Percentiles rank a stretch among this genome's conserved stretches.
Evolutionary conservation across 352 stramenopile species (phyloP).

Genomic region (Peronospora destructor): DNA sequence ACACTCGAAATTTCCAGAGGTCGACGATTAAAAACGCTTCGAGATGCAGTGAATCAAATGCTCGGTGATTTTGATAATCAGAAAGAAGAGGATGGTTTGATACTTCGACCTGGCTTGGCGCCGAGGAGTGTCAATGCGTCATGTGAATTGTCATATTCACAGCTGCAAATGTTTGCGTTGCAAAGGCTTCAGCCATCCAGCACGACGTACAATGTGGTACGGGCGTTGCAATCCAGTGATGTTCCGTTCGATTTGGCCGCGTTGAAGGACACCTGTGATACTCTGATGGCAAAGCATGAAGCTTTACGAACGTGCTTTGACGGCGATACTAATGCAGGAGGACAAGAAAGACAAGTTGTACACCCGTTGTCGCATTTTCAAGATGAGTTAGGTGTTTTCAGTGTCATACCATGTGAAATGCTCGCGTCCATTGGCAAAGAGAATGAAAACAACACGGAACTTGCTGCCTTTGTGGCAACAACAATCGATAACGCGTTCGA

Average conservation of each 20-base stretch:
- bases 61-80: no score
- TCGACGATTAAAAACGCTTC: no score
- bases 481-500: slow-evolving; percentile 29
- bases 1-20: no score
- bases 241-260: slow-evolving; percentile 15
- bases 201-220: slow-evolving; percentile 46
- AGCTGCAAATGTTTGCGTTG: slow-evolving; percentile 56
- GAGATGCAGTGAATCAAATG: no score
- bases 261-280: slow-evolving; percentile 24
- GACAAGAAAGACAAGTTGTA: slow-evolving; percentile 32
- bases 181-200: slow-evolving; percentile 35
- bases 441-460: neutral
- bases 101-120: no score
- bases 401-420: slow-evolving; percentile 5
- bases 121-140: neutral
- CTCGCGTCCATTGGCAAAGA: neutral
- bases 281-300: slow-evolving; percentile 37
- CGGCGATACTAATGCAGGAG: slow-evolving; percentile 18
- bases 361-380: slow-evolving; percentile 16
- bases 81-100: no score
- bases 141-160: slow-evolving; percentile 38
- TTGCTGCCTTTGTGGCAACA: slow-evolving; percentile 21
- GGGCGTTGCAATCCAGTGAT: slow-evolving; percentile 26
- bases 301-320: slow-evolving; percentile 41
- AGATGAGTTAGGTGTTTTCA: slow-evolving; percentile 3